phyloP scores from a whole-genome alignment of 164 flowering plant genomes.

The Umbilicus rupestris region DNA sequence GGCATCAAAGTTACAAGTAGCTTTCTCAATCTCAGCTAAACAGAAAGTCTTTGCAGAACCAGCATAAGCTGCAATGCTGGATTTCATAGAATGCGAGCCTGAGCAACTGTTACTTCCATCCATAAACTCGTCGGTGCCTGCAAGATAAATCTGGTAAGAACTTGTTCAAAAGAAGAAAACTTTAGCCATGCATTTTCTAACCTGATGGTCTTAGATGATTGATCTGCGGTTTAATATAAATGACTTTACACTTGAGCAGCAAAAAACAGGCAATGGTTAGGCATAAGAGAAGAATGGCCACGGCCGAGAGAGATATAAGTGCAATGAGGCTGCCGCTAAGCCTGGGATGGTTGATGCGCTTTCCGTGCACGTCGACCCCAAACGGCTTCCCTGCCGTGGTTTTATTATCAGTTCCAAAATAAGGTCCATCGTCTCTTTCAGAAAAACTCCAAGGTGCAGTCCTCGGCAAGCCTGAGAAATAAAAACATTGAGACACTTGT shows the following conservation, averaged over 20 bases:
- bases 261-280: conserved; percentile 38
- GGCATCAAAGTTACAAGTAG: conserved; percentile 56
- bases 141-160: conserved; percentile 8
- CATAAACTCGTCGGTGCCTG: conserved; percentile 45
- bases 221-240: conserved; percentile 15
- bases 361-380: conserved; percentile 63
- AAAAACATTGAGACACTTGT: background rate
- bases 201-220: conserved; percentile 42
- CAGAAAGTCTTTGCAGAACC: conserved; percentile 77
- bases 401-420: conserved; percentile 32
- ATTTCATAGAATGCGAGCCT: conserved; percentile 53
- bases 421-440: conserved; percentile 39
- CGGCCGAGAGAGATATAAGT: conserved; percentile 52
- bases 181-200: conserved; percentile 9
- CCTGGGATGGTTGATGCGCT: conserved; percentile 22
- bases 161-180: background rate
- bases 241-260: conserved; percentile 24
- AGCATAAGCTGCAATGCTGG: conserved; percentile 62
- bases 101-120: conserved; percentile 53
- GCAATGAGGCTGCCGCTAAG: conserved; percentile 48
- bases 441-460: conserved; percentile 30
- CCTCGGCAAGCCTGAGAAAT: conserved; percentile 48
- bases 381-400: conserved; percentile 42
- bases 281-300: conserved; percentile 36
- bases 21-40: conserved; percentile 55